Evolutionary conservation across 176 grass and related monocot genomes (phyloP).

Genomic region (Bothriochloa decipiens): DNA sequence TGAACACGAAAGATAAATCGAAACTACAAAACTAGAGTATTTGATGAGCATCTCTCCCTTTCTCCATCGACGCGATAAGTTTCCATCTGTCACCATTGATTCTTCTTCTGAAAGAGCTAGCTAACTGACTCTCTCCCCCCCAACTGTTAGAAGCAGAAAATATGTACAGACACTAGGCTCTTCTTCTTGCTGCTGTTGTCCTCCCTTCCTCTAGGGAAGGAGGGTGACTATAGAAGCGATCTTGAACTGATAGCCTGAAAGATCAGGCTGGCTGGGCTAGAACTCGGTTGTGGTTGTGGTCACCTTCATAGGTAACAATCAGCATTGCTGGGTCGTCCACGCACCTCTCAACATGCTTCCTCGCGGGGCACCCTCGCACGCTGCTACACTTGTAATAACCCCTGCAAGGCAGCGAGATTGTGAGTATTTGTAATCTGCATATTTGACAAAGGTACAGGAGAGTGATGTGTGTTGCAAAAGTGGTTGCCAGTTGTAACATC

Average conservation of each 20-base stretch:
- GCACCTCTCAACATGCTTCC: conserved; percentile 93
- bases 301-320: conserved; percentile 93
- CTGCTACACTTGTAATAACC: conserved; percentile 98
- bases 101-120: conserved; percentile 49
- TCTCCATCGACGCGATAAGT: conserved; percentile 21
- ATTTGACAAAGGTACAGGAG: conserved; percentile 22
- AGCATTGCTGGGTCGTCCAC: conserved; percentile 84
- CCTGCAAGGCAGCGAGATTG: conserved; percentile 45
- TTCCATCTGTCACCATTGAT: conserved; percentile 38
- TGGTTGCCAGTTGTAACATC: conserved; percentile 17
- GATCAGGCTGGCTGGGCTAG: conserved; percentile 49
- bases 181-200: neutral
- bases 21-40: conserved; percentile 59
- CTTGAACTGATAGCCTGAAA: conserved; percentile 27
- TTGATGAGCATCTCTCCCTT: conserved; percentile 23
- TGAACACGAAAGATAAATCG: neutral
- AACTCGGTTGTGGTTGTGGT: conserved; percentile 72
- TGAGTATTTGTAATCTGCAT: neutral
- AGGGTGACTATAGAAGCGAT: conserved; percentile 6
- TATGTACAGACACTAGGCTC: conserved; percentile 58
- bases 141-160: conserved; percentile 52
- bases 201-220: conserved; percentile 33
- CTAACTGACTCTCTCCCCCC: conserved; percentile 17
- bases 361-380: conserved; percentile 80
- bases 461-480: neutral